Evolutionary conservation across 306 rosid genomes (phyloP), one percentile per base, ranked within the genome.

Genomic region (Pyrus betulifolia): DNA sequence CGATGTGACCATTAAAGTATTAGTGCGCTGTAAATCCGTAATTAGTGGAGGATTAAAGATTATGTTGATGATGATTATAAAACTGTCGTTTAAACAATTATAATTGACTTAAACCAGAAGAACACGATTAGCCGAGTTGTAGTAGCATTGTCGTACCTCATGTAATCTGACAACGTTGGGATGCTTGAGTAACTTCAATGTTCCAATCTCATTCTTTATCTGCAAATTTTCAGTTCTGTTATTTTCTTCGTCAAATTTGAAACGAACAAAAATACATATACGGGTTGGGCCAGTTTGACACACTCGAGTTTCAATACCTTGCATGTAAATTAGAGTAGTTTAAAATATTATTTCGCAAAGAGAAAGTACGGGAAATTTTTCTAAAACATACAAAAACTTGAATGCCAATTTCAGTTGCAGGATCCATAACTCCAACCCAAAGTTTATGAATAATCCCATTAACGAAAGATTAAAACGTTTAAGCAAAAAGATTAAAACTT

Each of bases 121-220:
- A 71, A 55, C 19, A 70, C 45, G 1, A n/a, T 14, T 19, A 59
- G 28, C 63, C 52, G 62, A 71, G 75, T 1, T 71, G 28, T 28
- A n/a, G 33, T 21, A 52, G 35, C 66, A 31, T 31, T 15, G 69
- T 1, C 67, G 18, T 81, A 92, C 97, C 99, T 95, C 99, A 23
- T 84, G 81, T 52, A 95, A 81, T 84, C 94, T 84, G 66, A 95
- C 97, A 6, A 95, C 89, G 25, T 90, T 95, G 3, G 97, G 97
- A 86, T 95, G 99, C 59, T 85, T 83, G 45, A 95, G 92, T n/a
- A 90, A 91, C 85, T 92, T 95, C 72, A 90, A 84, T 72, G 97
- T 86, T 21, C 76, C 80, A 35, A 95, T 95, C 79, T 95, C 99
- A 75, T 97, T 88, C 91, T 92, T 92, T 75, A 95, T 92, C 99